Evolutionary conservation across 768 basidiomycete species (phyloP).

Genomic region (Kwoniella shandongensis): DNA sequence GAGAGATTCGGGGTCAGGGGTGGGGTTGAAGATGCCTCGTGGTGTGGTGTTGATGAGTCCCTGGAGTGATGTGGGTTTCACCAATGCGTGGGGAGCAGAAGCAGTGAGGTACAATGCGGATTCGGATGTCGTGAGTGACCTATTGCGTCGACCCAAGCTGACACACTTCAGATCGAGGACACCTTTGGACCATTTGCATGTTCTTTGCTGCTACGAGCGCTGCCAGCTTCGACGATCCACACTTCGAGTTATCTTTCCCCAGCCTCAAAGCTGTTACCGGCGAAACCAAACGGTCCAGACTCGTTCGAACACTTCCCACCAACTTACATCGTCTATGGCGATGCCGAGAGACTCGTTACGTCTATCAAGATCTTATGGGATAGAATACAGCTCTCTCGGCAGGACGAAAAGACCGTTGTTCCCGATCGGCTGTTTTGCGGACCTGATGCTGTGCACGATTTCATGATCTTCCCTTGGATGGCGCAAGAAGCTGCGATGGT

Average conservation of each 20-base stretch:
- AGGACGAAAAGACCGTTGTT: background rate
- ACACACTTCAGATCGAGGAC: slow-evolving; percentile 41
- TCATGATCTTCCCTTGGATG: slow-evolving; percentile 49
- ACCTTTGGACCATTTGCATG: slow-evolving; percentile 47
- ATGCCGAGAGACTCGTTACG: slow-evolving; percentile 34
- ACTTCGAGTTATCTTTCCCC: slow-evolving; percentile 41
- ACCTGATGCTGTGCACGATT: slow-evolving; percentile 38
- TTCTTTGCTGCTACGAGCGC: slow-evolving; percentile 39
- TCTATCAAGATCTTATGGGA: slow-evolving; percentile 39
- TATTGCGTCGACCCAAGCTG: background rate
- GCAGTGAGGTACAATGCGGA: slow-evolving; percentile 30
- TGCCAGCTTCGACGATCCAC: slow-evolving; percentile 37
- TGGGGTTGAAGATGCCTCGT: slow-evolving; percentile 61
- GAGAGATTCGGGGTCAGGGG: slow-evolving; percentile 73
- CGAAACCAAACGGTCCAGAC: slow-evolving; percentile 9
- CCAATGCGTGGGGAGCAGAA: slow-evolving; percentile 41
- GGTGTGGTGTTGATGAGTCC: slow-evolving; percentile 86
- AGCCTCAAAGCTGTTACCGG: slow-evolving; percentile 28
- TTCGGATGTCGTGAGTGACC: slow-evolving; percentile 35
- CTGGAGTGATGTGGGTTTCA: slow-evolving; percentile 76
- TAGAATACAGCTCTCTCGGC: slow-evolving; percentile 19
- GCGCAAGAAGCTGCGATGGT: slow-evolving; percentile 36
- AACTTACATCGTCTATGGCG: slow-evolving; percentile 38
- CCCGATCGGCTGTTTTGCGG: slow-evolving; percentile 25
- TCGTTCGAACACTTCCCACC: slow-evolving; percentile 37